Evolutionary conservation across 345 rosid genomes (phyloP).

Genomic region (Gossypium raimondii): DNA sequence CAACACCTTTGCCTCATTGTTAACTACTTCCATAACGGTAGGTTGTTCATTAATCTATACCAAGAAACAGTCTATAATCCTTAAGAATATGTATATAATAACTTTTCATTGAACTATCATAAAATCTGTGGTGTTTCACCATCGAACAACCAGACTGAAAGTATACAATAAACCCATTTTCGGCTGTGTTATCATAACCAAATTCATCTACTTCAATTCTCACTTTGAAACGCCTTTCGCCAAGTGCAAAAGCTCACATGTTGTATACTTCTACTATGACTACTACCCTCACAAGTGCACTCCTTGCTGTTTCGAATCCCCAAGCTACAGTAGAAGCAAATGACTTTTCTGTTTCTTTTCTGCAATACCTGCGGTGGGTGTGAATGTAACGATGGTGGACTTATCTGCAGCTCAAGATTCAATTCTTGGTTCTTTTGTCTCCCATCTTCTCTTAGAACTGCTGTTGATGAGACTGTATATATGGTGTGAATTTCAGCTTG

Average conservation of each 20-base stretch:
- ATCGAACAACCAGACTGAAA: no score
- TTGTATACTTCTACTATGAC: background rate
- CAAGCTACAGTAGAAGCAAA: conserved; percentile 27
- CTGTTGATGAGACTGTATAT: background rate
- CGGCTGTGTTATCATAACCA: background rate
- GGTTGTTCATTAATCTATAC: background rate
- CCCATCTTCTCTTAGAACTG: conserved; percentile 9
- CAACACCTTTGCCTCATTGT: conserved; percentile 4
- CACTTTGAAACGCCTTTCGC: background rate
- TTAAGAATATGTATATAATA: background rate
- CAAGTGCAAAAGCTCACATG: background rate
- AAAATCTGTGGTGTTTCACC: background rate
- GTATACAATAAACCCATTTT: background rate
- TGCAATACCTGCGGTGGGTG: conserved; percentile 7
- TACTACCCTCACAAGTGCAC: background rate
- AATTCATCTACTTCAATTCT: background rate
- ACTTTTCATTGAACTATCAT: background rate
- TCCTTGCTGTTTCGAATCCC: background rate
- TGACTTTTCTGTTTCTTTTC: conserved; percentile 3
- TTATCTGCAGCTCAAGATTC: conserved; percentile 35
- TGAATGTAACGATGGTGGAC: conserved; percentile 27
- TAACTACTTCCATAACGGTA: no score
- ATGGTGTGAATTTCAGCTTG: conserved; percentile 6
- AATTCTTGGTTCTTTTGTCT: conserved; percentile 15
- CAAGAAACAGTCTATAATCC: background rate